Conservation (phyloP, 441 rosid species). For the Gossypium armourianum region DNA sequence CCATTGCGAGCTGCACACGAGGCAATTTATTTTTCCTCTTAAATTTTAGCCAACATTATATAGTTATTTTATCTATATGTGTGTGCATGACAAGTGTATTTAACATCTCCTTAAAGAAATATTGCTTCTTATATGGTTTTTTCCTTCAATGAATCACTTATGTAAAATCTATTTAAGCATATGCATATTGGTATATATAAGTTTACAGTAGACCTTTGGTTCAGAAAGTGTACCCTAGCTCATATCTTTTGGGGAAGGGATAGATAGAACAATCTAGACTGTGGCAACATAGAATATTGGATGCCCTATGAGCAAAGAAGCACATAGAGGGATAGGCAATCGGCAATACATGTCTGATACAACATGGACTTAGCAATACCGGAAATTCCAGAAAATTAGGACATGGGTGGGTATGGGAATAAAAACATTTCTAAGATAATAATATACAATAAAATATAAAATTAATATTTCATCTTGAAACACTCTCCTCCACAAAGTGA, state of each 20-base stretch:
- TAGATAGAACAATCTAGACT: background rate
- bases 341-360: background rate
- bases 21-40: constrained; percentile 23
- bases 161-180: background rate
- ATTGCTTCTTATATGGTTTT: background rate
- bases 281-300: background rate
- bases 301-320: background rate
- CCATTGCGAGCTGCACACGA: constrained; percentile 18
- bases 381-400: background rate
- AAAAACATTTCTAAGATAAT: background rate
- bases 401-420: background rate
- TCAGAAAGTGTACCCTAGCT: constrained; percentile 7
- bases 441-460: background rate
- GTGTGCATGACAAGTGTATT: background rate
- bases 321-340: background rate
- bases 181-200: background rate
- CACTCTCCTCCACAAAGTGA: background rate
- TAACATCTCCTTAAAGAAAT: background rate
- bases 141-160: background rate
- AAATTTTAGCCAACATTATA: background rate
- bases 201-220: background rate
- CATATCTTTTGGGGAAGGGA: constrained; percentile 3
- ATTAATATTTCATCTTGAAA: background rate
- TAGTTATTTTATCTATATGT: background rate
- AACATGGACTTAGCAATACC: background rate